These are phyloP conservation scores for Kodamaea suecica DNA, from an alignment of 1,139 yeast species.

Conservation along the genomic window DNA sequence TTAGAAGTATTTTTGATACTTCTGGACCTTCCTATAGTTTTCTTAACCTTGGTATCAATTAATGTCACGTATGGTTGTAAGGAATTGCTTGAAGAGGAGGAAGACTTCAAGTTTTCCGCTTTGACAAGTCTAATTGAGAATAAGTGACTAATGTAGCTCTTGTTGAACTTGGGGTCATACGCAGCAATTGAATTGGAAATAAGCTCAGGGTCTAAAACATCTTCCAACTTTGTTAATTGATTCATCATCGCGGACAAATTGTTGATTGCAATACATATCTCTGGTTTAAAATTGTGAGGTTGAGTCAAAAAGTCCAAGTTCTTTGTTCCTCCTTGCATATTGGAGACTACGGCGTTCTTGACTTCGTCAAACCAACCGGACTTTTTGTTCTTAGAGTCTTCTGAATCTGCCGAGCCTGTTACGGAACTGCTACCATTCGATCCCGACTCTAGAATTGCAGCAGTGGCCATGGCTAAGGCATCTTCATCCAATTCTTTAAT, in stretches of 20 bases:
- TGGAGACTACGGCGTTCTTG: conserved; percentile 44
- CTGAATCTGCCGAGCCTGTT: conserved; percentile 21
- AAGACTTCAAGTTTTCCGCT: conserved; percentile 66
- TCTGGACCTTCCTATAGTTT: conserved; percentile 70
- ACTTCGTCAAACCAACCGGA: conserved; percentile 44
- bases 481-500: conserved; percentile 49
- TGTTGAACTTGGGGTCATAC: conserved; percentile 29
- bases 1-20: conserved; percentile 57
- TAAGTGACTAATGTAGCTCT: conserved; percentile 47
- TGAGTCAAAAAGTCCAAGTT: conserved; percentile 40
- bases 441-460: not conserved
- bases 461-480: not conserved
- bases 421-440: conserved; percentile 20
- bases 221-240: conserved; percentile 60
- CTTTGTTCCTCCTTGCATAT: conserved; percentile 36
- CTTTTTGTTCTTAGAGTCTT: conserved; percentile 26
- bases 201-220: conserved; percentile 57
- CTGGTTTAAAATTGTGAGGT: conserved; percentile 58
- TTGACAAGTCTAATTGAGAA: conserved; percentile 64
- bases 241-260: conserved; percentile 62
- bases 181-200: conserved; percentile 47
- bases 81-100: conserved; percentile 31
- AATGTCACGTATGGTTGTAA: conserved; percentile 69
- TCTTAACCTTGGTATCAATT: conserved; percentile 55
- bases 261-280: conserved; percentile 74